Evolutionary conservation across 768 basidiomycete species (phyloP).

Genomic region (Psilocybe subaeruginosa): DNA sequence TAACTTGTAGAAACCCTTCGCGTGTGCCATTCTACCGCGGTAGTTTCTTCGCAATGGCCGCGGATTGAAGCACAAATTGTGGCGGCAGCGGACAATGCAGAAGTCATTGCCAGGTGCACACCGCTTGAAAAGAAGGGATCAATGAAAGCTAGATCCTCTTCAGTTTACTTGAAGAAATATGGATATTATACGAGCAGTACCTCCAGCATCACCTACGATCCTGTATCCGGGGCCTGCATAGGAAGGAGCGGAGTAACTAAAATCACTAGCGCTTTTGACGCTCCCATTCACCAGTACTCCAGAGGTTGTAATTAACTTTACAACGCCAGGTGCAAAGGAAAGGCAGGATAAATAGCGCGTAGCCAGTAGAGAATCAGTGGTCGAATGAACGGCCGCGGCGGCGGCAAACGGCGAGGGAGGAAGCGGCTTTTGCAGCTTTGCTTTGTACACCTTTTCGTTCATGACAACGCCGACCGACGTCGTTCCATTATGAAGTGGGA

Average conservation of each 20-base stretch:
- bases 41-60: constrained; percentile 46
- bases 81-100: constrained; percentile 58
- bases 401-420: constrained; percentile 32
- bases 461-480: constrained; percentile 68
- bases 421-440: constrained; percentile 33
- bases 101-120: constrained; percentile 67
- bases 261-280: constrained; percentile 61
- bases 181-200: constrained; percentile 29
- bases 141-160: constrained; percentile 50
- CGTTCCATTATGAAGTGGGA: constrained; percentile 66
- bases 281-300: constrained; percentile 42
- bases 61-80: constrained; percentile 60
- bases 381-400: constrained; percentile 24
- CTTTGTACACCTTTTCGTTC: constrained; percentile 53
- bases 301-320: constrained; percentile 40
- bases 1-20: constrained; percentile 59
- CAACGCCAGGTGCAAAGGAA: constrained; percentile 48
- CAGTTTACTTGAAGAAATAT: constrained; percentile 1
- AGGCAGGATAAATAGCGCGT: constrained; percentile 49
- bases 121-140: constrained; percentile 71
- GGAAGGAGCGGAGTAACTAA: constrained; percentile 61
- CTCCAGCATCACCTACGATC: constrained; percentile 70
- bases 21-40: constrained; percentile 57
- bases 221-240: constrained; percentile 60
- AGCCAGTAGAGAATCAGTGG: constrained; percentile 29